These are phyloP conservation scores for Grammothele lineata DNA, from an alignment of 768 basidiomycete genomes.

Conservation along the genomic window DNA sequence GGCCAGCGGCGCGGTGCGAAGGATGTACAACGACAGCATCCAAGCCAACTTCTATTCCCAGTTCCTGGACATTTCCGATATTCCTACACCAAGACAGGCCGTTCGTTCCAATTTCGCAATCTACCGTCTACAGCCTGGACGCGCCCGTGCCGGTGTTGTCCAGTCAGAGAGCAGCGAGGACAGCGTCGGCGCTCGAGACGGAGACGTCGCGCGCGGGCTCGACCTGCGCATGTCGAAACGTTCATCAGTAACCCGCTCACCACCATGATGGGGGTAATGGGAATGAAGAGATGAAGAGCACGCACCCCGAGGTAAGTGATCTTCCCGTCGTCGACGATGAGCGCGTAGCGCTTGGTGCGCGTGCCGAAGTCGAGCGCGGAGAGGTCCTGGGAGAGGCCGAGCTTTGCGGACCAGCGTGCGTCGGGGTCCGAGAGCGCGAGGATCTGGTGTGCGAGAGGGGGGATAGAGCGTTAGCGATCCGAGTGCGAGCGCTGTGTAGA, in stretches of 20 bases:
- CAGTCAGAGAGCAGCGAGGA: slow-evolving; percentile 34
- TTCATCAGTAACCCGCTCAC: too few relatives aligned
- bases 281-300: neutral
- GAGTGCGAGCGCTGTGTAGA: neutral
- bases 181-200: slow-evolving; percentile 35
- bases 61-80: too few relatives aligned
- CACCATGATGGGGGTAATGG: neutral
- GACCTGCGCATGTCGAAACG: slow-evolving; percentile 10
- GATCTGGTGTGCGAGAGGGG: slow-evolving; percentile 25
- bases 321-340: slow-evolving; percentile 66
- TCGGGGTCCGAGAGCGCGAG: slow-evolving; percentile 32
- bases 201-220: slow-evolving; percentile 33
- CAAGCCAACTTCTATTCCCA: too few relatives aligned
- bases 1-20: too few relatives aligned
- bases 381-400: slow-evolving; percentile 53
- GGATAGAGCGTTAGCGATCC: too few relatives aligned
- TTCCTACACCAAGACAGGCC: too few relatives aligned
- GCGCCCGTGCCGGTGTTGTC: neutral
- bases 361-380: slow-evolving; percentile 32
- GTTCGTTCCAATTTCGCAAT: too few relatives aligned
- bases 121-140: neutral
- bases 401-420: slow-evolving; percentile 30
- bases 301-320: slow-evolving; percentile 56
- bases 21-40: too few relatives aligned
- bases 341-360: slow-evolving; percentile 49